Base-by-base conservation (phyloP, 371 early-diverging fungal genomes). In the Mortierella sp. region DNA sequence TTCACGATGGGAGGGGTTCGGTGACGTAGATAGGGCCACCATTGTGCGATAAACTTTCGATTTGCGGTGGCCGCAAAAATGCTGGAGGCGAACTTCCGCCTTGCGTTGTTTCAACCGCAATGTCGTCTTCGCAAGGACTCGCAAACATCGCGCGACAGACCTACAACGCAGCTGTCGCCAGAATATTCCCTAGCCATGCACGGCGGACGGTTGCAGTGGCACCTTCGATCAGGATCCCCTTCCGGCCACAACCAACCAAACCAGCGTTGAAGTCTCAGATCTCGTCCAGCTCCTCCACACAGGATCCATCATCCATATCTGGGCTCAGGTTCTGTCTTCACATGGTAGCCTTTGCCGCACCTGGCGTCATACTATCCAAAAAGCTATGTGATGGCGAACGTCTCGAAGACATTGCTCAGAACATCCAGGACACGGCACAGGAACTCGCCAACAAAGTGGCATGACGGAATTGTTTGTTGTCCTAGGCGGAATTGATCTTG, bases 261-360 rank as follows among this genome's bases (percentile, higher is more conserved):
- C 21, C 8, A 24, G 19, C 60, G 3, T 16, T 43, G 3, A 14
- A 34, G 16, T 10, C 45, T 14, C 28, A 42, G 14, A 18, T 31
- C 21, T 24, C 58, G 23, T 8, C 49, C 8, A 3, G 48, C 14
- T 38, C 48, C 34, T 30, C 51, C n/a, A 39, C 23, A 5, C 58
- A 62, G 45, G 51, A 54, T 19, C 34, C 62, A 6, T 28, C 58
- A 0, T 73, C 76, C 16, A 76, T 76, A 47, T 62, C 76, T 2
- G 76, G 76, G 12, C 69, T 76, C 26, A 46, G 42, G 54, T 76
- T 76, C 54, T 76, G 76, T 41, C 76, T 76, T 42, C 64, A 76
- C 23, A 76, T 76, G 76, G 70, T 76, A 18, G 23, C 39, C n/a
- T 76, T 76, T 52, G 70, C 76, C 26, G 52, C 62, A 3, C 76